Evolutionary conservation across 768 basidiomycete genomes (phyloP).

Genomic region (Phlebiopsis flavidoalba): DNA sequence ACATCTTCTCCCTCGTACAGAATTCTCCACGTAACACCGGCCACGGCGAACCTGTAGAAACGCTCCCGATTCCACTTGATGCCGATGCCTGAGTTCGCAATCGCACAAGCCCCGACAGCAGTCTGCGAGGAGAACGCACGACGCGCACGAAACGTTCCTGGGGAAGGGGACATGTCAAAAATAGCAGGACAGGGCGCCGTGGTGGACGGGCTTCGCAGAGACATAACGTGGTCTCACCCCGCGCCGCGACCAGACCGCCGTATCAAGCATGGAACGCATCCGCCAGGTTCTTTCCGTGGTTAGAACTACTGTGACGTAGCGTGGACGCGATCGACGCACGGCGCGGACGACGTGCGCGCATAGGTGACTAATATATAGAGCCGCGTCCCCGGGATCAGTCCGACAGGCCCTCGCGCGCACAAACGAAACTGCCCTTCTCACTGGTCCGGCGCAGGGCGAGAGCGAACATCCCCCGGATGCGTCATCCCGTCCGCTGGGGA

Average conservation of each 20-base stretch:
- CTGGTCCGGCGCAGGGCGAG: neutral
- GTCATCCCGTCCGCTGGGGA: neutral
- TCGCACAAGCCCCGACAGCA: neutral
- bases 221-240: slow-evolving; percentile 58
- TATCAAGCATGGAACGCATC: slow-evolving; percentile 51
- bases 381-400: slow-evolving; percentile 33
- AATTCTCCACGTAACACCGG: neutral
- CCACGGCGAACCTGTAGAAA: neutral
- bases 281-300: slow-evolving; percentile 34
- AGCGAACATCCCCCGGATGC: neutral
- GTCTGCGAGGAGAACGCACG: too few species aligned
- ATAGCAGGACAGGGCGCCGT: neutral
- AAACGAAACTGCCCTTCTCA: neutral
- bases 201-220: slow-evolving; percentile 23
- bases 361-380: slow-evolving; percentile 26
- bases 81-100: neutral
- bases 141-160: too few species aligned
- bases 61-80: neutral
- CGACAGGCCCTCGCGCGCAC: neutral
- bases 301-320: slow-evolving; percentile 55
- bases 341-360: slow-evolving; percentile 32
- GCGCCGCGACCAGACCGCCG: slow-evolving; percentile 49
- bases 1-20: neutral
- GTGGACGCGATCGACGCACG: slow-evolving; percentile 45
- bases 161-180: neutral